Percentiles rank a stretch among this genome's conserved stretches.
Conservation (phyloP, 768 basidiomycete species). For the Lactarius vividus region DNA sequence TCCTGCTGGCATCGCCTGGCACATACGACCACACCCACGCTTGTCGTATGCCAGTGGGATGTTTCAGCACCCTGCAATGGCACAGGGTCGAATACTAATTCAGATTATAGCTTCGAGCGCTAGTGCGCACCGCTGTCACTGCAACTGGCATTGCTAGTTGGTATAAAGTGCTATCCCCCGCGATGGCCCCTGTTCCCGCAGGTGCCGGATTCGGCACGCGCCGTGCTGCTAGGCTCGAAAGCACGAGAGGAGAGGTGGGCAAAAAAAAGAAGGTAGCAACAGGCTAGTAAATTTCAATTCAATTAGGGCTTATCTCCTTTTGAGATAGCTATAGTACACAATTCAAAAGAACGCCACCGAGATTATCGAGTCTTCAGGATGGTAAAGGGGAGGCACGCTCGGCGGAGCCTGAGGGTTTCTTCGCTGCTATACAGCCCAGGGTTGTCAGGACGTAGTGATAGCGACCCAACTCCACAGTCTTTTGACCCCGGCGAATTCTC, state of each 20-base stretch:
- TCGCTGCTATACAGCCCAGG: neutral
- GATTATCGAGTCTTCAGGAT: neutral
- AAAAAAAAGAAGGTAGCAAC: conserved; percentile 3
- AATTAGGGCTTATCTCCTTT: conserved; percentile 10
- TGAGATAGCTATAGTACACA: neutral
- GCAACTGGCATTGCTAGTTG: neutral
- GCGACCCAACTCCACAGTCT: neutral
- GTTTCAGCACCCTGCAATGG: neutral
- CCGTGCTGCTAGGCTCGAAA: neutral
- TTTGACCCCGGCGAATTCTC: neutral
- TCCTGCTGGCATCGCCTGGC: neutral
- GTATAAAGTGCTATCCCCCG: neutral
- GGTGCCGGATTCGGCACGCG: neutral
- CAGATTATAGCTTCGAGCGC: neutral
- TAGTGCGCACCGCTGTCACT: neutral
- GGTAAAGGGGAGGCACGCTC: too few species aligned
- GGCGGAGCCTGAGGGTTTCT: conserved; percentile 1
- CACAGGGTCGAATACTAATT: conserved; percentile 2
- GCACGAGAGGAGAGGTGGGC: neutral
- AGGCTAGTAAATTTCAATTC: neutral
- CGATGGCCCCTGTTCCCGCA: too few species aligned
- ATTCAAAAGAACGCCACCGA: neutral
- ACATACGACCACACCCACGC: conserved; percentile 2
- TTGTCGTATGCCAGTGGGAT: neutral
- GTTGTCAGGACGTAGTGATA: neutral